Evolutionary conservation across 2,329 filamentous ascomycete genomes (phyloP), one percentile per base, ranked within the genome.

Genomic region (Rutstroemia sp.): DNA sequence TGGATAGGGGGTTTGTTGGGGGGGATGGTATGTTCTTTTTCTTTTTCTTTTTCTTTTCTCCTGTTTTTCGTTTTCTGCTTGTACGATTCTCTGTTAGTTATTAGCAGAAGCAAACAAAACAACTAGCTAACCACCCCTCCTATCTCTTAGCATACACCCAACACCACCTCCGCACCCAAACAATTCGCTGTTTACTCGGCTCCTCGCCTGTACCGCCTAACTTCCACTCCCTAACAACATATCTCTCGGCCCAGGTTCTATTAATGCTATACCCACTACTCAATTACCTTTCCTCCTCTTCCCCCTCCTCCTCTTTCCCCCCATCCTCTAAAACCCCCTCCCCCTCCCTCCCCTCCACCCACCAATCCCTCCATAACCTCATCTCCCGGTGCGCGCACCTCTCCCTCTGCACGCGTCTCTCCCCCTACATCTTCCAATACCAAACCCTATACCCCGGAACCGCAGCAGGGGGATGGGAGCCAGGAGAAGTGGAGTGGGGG

Each of bases 191-290:
- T 68, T 30, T 37, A 3, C 9, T 10, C 8, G 27, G 3, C 8
- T 30, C 27, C 8, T 30, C 10, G 7, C 10, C 27, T 30, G 3
- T 30, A 30, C 8, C 27, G 3, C 27, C 27, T 10, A 52, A 56
- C 2, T 14, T 17, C 16, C 23, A 51, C 8, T 41, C 63, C 9
- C 51, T 63, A 45, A 64, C 67, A 1, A 27, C 55, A 1, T 30
- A 60, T 41, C 68, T 78, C 59, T 76, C 76, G 44, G 78, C 78
- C 48, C 77, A 78, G 62, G 73, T 79, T 59, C 72, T 74, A 8
- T 65, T 75, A 8, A 53, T 68, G 9, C 51, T 68, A 3, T 23
- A 58, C 9, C 66, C 67, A 12, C 58, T 68, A 0, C 58, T 61
- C 1, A 45, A 52, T 30, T 64, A 61, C 56, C 58, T 67, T 23